Evolutionary conservation across 345 rosid species (phyloP), one percentile per base, ranked within the genome.

Genomic region (Kernera saxatilis): DNA sequence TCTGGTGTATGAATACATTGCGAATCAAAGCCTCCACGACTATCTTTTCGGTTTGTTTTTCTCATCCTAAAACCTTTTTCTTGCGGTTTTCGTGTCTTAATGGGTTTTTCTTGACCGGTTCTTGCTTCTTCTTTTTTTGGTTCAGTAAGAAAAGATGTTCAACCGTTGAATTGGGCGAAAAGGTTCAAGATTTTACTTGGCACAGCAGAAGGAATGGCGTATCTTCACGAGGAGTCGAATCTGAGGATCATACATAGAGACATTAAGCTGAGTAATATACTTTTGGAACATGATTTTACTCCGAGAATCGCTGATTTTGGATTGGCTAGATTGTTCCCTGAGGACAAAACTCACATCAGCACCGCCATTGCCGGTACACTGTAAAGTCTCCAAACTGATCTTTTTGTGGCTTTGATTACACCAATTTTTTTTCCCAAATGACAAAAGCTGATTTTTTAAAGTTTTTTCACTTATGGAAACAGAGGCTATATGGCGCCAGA

Each of bases 401-500:
- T 5, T 23, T 18, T 25, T 37, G 48, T 26, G 10, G 23, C 46
- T 48, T 39, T 8, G 12, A 19, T 60, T 26, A 26, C 19, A 41
- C 36, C 19, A 7, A 19, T 13, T 61, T 5, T 19, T 61, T 0
- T 8, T 14, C 49, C 17, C 8, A 13, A 8, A 11, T 56, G 22
- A 8, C 6, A 3, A 59, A 41, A 15, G n/a, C 40, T 27, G 25
- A 27, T 3, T 8, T 58, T 26, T 57, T 6, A 25, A 51, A 5
- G 5, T 25, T 41, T 41, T 9, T 9, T 13, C 3, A 3, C 29
- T 63, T 68, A 74, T 51, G 25, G 17, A 35, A 69, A 54, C 66
- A 93, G 97, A 72, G 98, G 98, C 45, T 93, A 90, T 75, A 88
- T 88, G 98, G 96, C 97, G 26, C 98, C 98, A 0, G 97, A 93